phyloP scores from a whole-genome alignment of 2,329 filamentous ascomycete genomes.

The Hirsutella rhossiliensis region DNA sequence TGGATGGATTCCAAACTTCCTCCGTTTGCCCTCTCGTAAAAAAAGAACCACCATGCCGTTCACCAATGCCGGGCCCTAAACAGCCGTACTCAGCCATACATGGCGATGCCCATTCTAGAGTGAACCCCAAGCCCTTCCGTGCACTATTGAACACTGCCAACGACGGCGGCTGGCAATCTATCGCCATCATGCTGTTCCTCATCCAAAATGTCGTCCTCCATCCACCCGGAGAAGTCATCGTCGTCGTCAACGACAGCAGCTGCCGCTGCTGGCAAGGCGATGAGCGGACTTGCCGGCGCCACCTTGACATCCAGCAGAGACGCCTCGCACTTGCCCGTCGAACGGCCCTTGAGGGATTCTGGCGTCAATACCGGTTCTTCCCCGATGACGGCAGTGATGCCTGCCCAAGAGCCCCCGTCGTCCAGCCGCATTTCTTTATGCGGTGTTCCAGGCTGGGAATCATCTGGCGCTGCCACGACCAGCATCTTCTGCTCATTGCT shows the following conservation, averaged over 20 bases:
- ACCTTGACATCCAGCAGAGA: not conserved
- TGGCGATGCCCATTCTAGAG: too few species aligned
- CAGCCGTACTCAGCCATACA: too few species aligned
- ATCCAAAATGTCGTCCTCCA: constrained; percentile 14
- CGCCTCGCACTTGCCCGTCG: not conserved
- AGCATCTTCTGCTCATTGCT: constrained; percentile 40
- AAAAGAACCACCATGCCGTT: too few species aligned
- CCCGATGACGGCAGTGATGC: not conserved
- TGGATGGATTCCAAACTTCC: too few species aligned
- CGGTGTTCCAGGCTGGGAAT: constrained; percentile 47
- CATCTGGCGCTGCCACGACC: constrained; percentile 52
- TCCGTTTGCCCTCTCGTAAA: too few species aligned
- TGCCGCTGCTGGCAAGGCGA: constrained; percentile 6
- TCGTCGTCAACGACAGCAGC: constrained; percentile 11
- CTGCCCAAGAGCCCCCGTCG: constrained; percentile 7
- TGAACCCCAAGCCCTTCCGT: too few species aligned
- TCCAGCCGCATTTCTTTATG: constrained; percentile 20
- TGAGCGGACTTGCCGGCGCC: constrained; percentile 3
- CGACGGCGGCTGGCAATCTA: not conserved
- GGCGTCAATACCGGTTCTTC: not conserved
- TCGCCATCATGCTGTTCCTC: constrained; percentile 3
- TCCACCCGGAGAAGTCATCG: constrained; percentile 23
- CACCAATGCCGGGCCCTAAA: too few species aligned
- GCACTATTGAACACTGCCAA: not conserved
- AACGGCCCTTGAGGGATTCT: not conserved